A percentile compares a stretch with the other conserved stretches of the same genome.
Evolutionary conservation across 495 filamentous ascomycete species (phyloP).

Genomic region (Xylaria venustula): DNA sequence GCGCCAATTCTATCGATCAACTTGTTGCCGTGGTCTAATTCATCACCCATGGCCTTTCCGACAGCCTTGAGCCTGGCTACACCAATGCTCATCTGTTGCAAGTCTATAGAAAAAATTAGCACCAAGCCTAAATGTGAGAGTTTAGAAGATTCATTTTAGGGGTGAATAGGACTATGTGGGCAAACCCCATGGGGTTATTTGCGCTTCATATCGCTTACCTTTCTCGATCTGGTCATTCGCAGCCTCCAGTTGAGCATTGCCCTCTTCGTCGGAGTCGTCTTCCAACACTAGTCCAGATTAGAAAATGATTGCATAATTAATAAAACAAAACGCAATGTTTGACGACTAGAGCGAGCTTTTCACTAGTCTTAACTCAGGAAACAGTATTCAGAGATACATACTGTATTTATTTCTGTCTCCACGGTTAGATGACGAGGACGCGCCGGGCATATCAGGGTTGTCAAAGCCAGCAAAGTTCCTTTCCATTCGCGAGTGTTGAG

Average conservation of each 20-base stretch:
- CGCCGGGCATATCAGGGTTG: neutral
- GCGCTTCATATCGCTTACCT: neutral
- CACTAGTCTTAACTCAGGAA: too few relatives aligned
- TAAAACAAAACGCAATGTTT: neutral
- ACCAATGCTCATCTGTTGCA: slow-evolving; percentile 55
- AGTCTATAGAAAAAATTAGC: slow-evolving; percentile 9
- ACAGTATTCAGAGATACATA: slow-evolving; percentile 2
- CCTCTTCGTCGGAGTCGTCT: slow-evolving; percentile 27
- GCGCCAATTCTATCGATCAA: slow-evolving; percentile 68
- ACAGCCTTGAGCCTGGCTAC: slow-evolving; percentile 64
- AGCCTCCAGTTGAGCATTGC: slow-evolving; percentile 54
- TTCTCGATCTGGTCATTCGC: slow-evolving; percentile 73
- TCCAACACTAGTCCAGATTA: slow-evolving; percentile 16
- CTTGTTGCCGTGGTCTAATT: slow-evolving; percentile 73
- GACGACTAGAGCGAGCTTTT: too few relatives aligned
- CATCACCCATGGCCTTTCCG: slow-evolving; percentile 66
- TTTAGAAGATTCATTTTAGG: neutral
- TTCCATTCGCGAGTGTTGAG: slow-evolving; percentile 25
- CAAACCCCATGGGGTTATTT: slow-evolving; percentile 26
- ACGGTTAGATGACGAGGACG: slow-evolving; percentile 6
- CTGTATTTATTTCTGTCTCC: slow-evolving; percentile 22
- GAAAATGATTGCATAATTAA: neutral
- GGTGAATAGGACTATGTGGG: neutral
- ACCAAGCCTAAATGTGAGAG: neutral
- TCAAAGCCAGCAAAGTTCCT: slow-evolving; percentile 16